Conservation (phyloP, 73 alveolate species). For the Paramecium biaurelia region DNA sequence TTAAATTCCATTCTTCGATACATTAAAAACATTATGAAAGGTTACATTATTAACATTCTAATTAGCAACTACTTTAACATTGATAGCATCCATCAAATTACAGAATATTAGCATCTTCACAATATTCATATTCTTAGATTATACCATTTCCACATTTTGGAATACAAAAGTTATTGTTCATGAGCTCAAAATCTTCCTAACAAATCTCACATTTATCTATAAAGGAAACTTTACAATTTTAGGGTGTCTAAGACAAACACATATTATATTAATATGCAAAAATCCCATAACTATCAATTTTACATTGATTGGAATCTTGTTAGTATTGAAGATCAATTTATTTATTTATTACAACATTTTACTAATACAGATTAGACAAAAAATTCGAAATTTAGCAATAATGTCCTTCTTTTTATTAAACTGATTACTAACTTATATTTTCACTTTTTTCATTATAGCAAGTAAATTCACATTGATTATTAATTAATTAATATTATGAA, state of each 20-base stretch:
- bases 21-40: background rate
- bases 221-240: background rate
- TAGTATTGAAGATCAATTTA: background rate
- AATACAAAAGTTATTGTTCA: background rate
- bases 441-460: background rate
- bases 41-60: background rate
- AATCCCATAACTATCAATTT: background rate
- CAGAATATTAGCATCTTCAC: background rate
- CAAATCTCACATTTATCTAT: background rate
- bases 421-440: too few relatives aligned
- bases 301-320: background rate
- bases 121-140: background rate
- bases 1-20: background rate
- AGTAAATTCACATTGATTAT: background rate
- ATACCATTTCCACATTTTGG: background rate
- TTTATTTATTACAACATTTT: too few relatives aligned
- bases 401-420: background rate
- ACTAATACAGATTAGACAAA: too few relatives aligned
- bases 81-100: background rate
- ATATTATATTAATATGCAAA: background rate
- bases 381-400: background rate
- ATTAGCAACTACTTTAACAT: background rate
- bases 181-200: background rate
- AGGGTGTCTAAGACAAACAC: background rate
- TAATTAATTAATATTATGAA: background rate